Evolutionary conservation across 1,284 basidiomycete genomes (phyloP).

Genomic region (Naganishia albida): DNA sequence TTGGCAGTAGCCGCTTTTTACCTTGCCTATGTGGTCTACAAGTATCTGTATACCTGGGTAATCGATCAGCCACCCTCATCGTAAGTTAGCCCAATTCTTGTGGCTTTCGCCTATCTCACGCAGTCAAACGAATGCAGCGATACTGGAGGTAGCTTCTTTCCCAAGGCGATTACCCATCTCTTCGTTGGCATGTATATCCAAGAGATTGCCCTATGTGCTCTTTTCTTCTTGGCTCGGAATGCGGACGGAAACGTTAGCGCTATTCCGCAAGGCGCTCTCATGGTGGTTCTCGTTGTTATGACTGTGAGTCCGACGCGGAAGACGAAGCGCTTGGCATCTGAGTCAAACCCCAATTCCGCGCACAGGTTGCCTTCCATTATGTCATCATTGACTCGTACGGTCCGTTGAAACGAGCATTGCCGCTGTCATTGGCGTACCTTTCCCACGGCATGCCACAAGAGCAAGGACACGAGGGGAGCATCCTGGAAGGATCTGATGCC

Average conservation of each 20-base stretch:
- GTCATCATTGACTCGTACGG: slow-evolving; percentile 65
- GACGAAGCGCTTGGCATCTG: slow-evolving; percentile 25
- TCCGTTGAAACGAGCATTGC: slow-evolving; percentile 64
- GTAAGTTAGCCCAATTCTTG: not conserved
- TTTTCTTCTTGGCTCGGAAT: slow-evolving; percentile 82
- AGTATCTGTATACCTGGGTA: slow-evolving; percentile 80
- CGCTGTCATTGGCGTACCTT: slow-evolving; percentile 73
- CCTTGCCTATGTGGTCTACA: slow-evolving; percentile 80
- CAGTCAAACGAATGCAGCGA: slow-evolving; percentile 55
- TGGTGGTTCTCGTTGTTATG: slow-evolving; percentile 76
- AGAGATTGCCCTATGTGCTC: slow-evolving; percentile 71
- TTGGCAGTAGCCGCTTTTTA: slow-evolving; percentile 81
- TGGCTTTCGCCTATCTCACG: not conserved
- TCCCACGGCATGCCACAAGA: slow-evolving; percentile 57
- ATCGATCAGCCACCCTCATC: slow-evolving; percentile 37
- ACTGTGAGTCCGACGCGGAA: slow-evolving; percentile 61
- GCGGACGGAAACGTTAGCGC: slow-evolving; percentile 60
- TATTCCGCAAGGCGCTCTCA: slow-evolving; percentile 72
- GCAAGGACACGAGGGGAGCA: slow-evolving; percentile 39
- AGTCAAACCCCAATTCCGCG: slow-evolving; percentile 22
- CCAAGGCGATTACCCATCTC: slow-evolving; percentile 86
- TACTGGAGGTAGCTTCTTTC: slow-evolving; percentile 94
- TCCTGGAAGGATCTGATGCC: slow-evolving; percentile 39
- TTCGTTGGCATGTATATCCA: slow-evolving; percentile 92
- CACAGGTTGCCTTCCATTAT: slow-evolving; percentile 66